phyloP scores from a whole-genome alignment of 2,329 filamentous ascomycete species.

The Dothiorella sarmentorum region DNA sequence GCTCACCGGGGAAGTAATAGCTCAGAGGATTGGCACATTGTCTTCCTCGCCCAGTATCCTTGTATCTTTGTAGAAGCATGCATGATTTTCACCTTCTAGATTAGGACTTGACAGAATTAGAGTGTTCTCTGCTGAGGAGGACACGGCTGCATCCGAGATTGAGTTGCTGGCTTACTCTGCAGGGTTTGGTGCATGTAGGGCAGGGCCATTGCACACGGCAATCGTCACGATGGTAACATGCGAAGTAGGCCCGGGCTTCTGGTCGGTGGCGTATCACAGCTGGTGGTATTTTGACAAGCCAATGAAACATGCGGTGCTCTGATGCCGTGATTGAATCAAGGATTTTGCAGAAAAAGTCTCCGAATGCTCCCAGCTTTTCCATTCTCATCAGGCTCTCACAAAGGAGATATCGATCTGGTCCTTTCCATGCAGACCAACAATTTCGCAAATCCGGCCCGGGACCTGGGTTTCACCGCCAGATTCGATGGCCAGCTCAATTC shows the following conservation, averaged over 20 bases:
- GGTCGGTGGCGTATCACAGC: background rate
- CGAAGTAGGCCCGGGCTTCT: background rate
- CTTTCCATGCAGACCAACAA: background rate
- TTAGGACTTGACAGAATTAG: background rate
- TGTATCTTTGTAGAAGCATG: background rate
- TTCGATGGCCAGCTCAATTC: background rate
- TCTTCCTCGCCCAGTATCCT: background rate
- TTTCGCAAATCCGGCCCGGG: background rate
- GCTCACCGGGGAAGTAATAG: too few species aligned
- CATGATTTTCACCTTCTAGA: background rate
- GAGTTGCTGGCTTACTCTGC: background rate
- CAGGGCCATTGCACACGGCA: background rate
- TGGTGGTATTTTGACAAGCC: background rate
- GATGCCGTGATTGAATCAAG: background rate
- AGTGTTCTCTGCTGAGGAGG: background rate
- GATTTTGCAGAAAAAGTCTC: background rate
- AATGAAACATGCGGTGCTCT: background rate
- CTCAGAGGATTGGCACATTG: background rate
- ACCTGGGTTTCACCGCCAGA: background rate
- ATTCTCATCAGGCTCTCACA: background rate
- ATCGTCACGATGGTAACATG: background rate
- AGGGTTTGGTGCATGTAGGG: background rate
- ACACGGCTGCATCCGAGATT: background rate
- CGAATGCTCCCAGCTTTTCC: background rate
- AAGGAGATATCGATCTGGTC: background rate